Evolutionary conservation across 345 rosid genomes (phyloP), one percentile per base, ranked within the genome.

Genomic region (Jatropha curcas): DNA sequence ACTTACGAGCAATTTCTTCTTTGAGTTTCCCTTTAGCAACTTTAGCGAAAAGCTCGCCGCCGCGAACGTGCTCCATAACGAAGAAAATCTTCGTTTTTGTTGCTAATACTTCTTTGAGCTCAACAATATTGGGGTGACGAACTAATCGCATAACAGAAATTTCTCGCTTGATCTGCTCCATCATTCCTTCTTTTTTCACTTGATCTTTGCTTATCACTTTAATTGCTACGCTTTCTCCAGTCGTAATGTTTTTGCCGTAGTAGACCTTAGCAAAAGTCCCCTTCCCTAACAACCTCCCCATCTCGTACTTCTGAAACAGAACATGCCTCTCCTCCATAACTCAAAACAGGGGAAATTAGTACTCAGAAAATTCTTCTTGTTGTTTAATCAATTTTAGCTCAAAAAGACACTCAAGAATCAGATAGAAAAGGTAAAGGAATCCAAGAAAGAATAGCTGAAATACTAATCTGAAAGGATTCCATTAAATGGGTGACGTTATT

Each of bases 391-490:
- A 19, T 39, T 41, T 8, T 6, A 39, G 50, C 31, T 30, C 6
- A 28, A 43, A 30, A 27, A 1, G 9, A 8, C 8, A 51, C 7
- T 0, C 0, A 9, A 14, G 17, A 24, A 16, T 12, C 35, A 65
- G 19, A 22, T n/a, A n/a, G n/a, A 41, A 1, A 39, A 27, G 0
- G 31, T 1, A 74, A 70, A 0, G 77, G 87, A 43, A 80, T 82
- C 86, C 89, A 87, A 2, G 87, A 83, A 64, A 87, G 83, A 27
- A 85, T 8, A 0, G 81, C 61, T 27, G 76, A 80, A 7, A 82
- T 70, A 17, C 60, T 71, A 71, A 87, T 80, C 27, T 19, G 17
- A n/a, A 76, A 2, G 50, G 82, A 76, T 34, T 80, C 86, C 89
- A 87, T 82, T 3, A 20, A 34, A 24, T 17, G 37, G 58, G 27